Base-by-base conservation (phyloP, 2,329 filamentous ascomycete species). In the Chaetomium strumarium region DNA sequence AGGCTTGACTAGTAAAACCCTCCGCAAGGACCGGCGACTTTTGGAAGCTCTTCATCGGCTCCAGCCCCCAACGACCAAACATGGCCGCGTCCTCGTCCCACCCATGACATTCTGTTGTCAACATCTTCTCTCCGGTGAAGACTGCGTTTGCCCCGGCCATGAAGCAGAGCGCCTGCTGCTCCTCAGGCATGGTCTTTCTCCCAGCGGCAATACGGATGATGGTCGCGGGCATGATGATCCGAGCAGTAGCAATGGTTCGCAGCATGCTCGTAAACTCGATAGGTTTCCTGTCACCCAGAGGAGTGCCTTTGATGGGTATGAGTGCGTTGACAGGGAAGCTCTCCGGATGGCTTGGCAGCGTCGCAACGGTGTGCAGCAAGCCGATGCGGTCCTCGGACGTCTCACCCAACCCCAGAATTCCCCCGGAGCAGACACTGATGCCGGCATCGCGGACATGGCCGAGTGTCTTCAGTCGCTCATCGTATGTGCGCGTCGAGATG, bases 81-180 rank as follows among this genome's bases (percentile, higher is more conserved):
- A 95, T 88, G 39, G 74, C 83, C 57, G 81, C 84, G 64, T 96
- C 90, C 70, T 95, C 88, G 57, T 93, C 89, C 88, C 88, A 96
- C 30, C 89, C 88, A 61, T 89, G 91, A 67, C 89, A 95, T 52
- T 90, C 88, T 0, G 90, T 96, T 5, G 90, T 96, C 70, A 95
- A 69, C 90, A 96, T 95, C 77, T 92, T 95, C 74, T 96, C 90
- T 9, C 90, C 90, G 0, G 90, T 96, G 66, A 96, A 96, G 33
- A 96, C 86, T n/a, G 90, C 90, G 63, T 96, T 96, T 1, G 90
- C 90, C 13, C 90, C 90, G 0, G 90, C 89, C 80, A 88, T 85
- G 72, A 95, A 96, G 70, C 90, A 95, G 59, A 92, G 68, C 13
- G 89, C 84, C 72, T 96, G 90, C 73, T 95, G 86, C 70, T 93